Conservation (phyloP, 139 green algal genomes). For the Coelastrella sp. region DNA sequence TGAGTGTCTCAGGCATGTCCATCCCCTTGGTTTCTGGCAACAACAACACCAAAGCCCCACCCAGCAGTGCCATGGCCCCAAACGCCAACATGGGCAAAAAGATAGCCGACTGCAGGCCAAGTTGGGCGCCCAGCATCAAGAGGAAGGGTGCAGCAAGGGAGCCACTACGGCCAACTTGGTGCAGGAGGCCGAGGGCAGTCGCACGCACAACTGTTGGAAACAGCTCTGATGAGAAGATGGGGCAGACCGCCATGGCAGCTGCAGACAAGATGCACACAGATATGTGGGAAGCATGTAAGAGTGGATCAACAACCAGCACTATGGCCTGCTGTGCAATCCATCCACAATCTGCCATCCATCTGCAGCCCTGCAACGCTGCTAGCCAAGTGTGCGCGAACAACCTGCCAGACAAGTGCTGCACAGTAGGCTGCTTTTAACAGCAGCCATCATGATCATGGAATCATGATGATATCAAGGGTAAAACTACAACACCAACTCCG, state of each 20-base stretch:
- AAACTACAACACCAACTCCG: too few relatives aligned
- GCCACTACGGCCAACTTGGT: slow-evolving; percentile 3
- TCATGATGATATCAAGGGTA: too few relatives aligned
- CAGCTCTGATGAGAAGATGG: slow-evolving; percentile 31
- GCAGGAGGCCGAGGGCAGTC: slow-evolving; percentile 5
- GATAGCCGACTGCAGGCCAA: neutral
- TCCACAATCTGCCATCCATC: too few relatives aligned
- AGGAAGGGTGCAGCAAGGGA: slow-evolving; percentile 22
- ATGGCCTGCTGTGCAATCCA: too few relatives aligned
- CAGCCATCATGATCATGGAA: too few relatives aligned
- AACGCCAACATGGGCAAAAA: slow-evolving; percentile 32
- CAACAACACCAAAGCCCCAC: slow-evolving; percentile 15
- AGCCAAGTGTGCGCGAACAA: too few relatives aligned
- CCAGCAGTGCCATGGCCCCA: neutral
- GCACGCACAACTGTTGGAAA: slow-evolving; percentile 19
- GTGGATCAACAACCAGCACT: too few relatives aligned
- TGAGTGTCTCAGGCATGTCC: slow-evolving; percentile 16
- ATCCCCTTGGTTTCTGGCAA: slow-evolving; percentile 29
- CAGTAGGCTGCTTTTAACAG: too few relatives aligned
- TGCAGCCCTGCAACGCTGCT: too few relatives aligned
- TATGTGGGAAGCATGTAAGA: neutral
- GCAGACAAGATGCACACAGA: neutral
- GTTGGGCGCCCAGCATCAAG: slow-evolving; percentile 7
- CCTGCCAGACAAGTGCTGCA: too few relatives aligned
- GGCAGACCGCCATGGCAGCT: neutral